phyloP scores from a whole-genome alignment of 2,329 filamentous ascomycete genomes.

The Phaeoacremonium minimum region DNA sequence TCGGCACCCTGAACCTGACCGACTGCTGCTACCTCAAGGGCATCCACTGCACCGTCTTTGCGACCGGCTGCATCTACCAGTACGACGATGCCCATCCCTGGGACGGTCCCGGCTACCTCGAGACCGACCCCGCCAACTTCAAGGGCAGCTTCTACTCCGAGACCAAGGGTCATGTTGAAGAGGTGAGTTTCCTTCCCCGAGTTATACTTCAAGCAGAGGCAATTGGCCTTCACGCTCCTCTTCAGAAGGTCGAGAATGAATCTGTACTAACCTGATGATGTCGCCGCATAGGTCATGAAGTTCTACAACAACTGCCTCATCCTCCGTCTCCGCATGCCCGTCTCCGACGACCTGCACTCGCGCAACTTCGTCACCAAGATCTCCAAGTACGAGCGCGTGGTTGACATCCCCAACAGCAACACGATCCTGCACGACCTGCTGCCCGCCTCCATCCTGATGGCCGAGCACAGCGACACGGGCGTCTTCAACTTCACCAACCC shows the following conservation, averaged over 20 bases:
- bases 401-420: slow-evolving; percentile 66
- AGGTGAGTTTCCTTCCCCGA: slow-evolving; percentile 35
- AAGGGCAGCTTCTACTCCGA: slow-evolving; percentile 64
- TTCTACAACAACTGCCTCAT: slow-evolving; percentile 58
- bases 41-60: slow-evolving; percentile 62
- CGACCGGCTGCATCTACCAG: slow-evolving; percentile 64
- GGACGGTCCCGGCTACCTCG: slow-evolving; percentile 54
- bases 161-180: slow-evolving; percentile 62
- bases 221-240: too few relatives aligned
- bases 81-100: slow-evolving; percentile 59
- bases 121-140: slow-evolving; percentile 62
- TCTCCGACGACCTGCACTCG: slow-evolving; percentile 61
- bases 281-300: slow-evolving; percentile 48
- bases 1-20: slow-evolving; percentile 59
- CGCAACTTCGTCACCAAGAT: slow-evolving; percentile 70
- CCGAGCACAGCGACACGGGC: slow-evolving; percentile 57
- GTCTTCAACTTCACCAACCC: slow-evolving; percentile 70
- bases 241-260: too few relatives aligned
- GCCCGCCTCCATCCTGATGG: slow-evolving; percentile 54
- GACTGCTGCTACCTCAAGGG: slow-evolving; percentile 55
- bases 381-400: slow-evolving; percentile 57
- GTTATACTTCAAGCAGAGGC: neutral
- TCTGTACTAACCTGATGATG: slow-evolving; percentile 1
- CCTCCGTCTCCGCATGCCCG: slow-evolving; percentile 65
- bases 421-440: slow-evolving; percentile 62